Conservation (phyloP, 352 stramenopile species). For the Sclerospora graminicola region DNA sequence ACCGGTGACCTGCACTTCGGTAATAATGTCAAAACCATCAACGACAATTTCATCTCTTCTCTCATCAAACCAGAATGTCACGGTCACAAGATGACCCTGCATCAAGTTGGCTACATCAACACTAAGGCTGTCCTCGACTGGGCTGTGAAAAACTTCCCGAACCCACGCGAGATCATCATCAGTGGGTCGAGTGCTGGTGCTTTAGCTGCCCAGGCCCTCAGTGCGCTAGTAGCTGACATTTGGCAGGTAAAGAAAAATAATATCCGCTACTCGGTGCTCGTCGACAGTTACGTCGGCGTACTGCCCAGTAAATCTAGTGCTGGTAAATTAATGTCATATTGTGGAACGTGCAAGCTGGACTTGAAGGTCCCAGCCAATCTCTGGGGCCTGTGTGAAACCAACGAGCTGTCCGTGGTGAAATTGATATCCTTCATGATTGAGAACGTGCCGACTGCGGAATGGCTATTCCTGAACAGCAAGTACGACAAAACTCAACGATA, state of each 20-base stretch:
- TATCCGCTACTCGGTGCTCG: constrained; percentile 46
- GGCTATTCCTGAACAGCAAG: constrained; percentile 75
- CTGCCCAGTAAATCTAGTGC: no score
- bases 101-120: constrained; percentile 58
- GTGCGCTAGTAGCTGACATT: constrained; percentile 31
- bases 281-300: no score
- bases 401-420: constrained; percentile 31
- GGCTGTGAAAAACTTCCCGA: constrained; percentile 61
- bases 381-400: constrained; percentile 33
- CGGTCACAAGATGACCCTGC: constrained; percentile 49
- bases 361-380: constrained; percentile 29
- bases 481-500: no score
- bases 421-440: constrained; percentile 47
- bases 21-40: constrained; percentile 17
- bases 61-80: no score
- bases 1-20: constrained; percentile 63
- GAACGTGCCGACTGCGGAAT: constrained; percentile 31
- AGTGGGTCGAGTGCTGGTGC: constrained; percentile 44
- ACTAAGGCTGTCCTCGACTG: no score
- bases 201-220: constrained; percentile 39
- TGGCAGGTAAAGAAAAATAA: constrained; percentile 48
- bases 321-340: constrained; percentile 45
- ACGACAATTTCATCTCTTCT: constrained; percentile 24
- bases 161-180: constrained; percentile 46
- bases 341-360: no score